Percentiles rank a stretch among this genome's conserved stretches.
Evolutionary conservation across 2,329 filamentous ascomycete species (phyloP).

Genomic region (Geosmithia flava): DNA sequence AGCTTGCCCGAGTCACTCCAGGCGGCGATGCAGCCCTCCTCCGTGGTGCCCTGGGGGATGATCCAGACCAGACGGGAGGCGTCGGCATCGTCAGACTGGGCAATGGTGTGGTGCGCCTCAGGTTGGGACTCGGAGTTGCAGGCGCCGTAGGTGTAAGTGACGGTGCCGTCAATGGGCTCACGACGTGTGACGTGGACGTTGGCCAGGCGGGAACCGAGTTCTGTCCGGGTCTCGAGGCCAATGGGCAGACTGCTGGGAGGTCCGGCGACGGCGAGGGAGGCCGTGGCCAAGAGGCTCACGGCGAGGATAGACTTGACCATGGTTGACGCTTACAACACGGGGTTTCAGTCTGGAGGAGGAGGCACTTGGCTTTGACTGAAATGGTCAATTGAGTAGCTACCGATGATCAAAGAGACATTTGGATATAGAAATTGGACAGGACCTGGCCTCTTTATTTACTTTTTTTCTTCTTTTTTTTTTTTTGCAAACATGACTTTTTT

Average conservation of each 20-base stretch:
- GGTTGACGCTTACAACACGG: too few species aligned
- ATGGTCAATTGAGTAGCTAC: neutral
- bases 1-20: slow-evolving; percentile 18
- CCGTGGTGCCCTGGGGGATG: slow-evolving; percentile 8
- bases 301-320: neutral
- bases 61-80: slow-evolving; percentile 12
- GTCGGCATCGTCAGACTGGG: slow-evolving; percentile 3
- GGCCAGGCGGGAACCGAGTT: neutral
- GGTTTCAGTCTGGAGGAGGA: neutral
- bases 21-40: slow-evolving; percentile 25
- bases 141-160: slow-evolving; percentile 11
- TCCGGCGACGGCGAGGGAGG: neutral
- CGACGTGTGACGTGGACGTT: slow-evolving; percentile 8
- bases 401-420: too few species aligned
- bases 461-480: too few species aligned
- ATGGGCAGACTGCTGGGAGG: neutral
- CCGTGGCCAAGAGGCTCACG: neutral
- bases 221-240: neutral
- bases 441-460: too few species aligned
- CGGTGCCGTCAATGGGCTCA: slow-evolving; percentile 6
- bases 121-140: slow-evolving; percentile 5
- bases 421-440: too few species aligned
- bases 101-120: slow-evolving; percentile 9
- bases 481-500: too few species aligned
- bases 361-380: neutral